Conservation (phyloP, 1,284 basidiomycete genomes). For the Apiotrichum mycotoxinovorans region DNA sequence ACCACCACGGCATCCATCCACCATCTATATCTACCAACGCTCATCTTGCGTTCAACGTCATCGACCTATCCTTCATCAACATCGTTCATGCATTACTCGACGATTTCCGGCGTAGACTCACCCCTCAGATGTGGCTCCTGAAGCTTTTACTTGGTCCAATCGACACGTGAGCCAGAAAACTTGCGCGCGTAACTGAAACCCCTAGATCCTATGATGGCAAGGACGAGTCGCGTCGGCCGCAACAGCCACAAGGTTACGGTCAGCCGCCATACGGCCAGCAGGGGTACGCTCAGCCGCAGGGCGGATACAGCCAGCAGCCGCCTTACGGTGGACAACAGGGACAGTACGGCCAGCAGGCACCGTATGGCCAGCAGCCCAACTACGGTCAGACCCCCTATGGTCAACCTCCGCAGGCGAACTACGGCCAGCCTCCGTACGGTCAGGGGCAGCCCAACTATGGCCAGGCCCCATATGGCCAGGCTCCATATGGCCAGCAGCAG, state of each 20-base stretch:
- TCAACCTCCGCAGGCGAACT: too few relatives aligned
- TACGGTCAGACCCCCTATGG: neutral
- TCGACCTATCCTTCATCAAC: too few relatives aligned
- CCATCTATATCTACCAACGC: neutral
- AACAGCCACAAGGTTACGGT: neutral
- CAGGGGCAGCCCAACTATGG: neutral
- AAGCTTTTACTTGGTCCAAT: constrained; percentile 19
- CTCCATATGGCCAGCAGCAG: neutral
- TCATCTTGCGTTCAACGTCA: too few relatives aligned
- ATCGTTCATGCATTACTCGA: too few relatives aligned
- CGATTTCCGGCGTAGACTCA: too few relatives aligned
- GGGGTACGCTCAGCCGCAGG: neutral
- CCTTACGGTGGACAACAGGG: neutral
- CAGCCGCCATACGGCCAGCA: neutral
- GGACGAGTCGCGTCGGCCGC: constrained; percentile 8
- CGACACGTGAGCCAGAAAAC: constrained; percentile 5
- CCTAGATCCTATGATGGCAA: constrained; percentile 9
- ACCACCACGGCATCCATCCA: too few relatives aligned
- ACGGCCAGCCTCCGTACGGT: neutral
- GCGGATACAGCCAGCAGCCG: neutral
- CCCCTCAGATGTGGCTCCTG: constrained; percentile 20
- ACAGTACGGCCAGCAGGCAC: neutral
- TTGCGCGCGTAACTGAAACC: neutral
- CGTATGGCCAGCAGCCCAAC: neutral
- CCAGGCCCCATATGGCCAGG: neutral